A percentile compares a stretch with the other conserved stretches of the same genome.
These are phyloP conservation scores for Pestalotiopsis fici DNA, from an alignment of 2,329 filamentous ascomycete genomes.

Conservation along the genomic window DNA sequence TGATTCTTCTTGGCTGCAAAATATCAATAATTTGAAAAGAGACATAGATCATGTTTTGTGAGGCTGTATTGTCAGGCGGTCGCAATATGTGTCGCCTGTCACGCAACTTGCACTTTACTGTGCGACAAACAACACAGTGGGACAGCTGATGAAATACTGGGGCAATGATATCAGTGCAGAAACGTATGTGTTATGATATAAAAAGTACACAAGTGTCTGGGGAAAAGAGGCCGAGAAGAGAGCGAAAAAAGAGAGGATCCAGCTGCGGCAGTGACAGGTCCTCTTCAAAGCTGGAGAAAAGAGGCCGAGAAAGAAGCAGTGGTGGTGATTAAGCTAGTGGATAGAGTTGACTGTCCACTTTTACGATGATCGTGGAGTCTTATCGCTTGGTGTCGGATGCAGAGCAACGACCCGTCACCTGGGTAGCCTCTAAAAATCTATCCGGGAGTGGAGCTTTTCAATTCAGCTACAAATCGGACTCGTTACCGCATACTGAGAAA, in stretches of 20 bases:
- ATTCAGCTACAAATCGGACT: not conserved
- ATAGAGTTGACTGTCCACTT: not conserved
- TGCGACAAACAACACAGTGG: not conserved
- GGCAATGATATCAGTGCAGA: too few relatives aligned
- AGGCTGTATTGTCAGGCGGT: not conserved
- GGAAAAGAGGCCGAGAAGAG: not conserved
- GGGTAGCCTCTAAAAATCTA: not conserved
- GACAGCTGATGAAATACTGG: too few relatives aligned
- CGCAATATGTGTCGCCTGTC: not conserved
- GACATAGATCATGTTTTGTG: not conserved
- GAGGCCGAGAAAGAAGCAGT: not conserved
- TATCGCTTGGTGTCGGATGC: not conserved
- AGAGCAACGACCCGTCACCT: not conserved
- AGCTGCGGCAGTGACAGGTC: not conserved
- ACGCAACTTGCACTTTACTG: not conserved
- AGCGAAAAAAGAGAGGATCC: not conserved
- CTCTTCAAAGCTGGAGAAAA: not conserved
- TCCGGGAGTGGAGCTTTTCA: not conserved
- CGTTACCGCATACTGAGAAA: not conserved
- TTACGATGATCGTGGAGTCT: slow-evolving; percentile 1
- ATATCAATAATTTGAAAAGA: not conserved
- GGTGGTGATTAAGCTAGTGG: not conserved
- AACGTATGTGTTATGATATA: too few relatives aligned
- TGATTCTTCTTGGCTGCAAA: not conserved
- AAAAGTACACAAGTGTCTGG: not conserved